Base-by-base conservation (phyloP, 2,329 filamentous ascomycete genomes). In the Paraphoma chrysanthemicola region DNA sequence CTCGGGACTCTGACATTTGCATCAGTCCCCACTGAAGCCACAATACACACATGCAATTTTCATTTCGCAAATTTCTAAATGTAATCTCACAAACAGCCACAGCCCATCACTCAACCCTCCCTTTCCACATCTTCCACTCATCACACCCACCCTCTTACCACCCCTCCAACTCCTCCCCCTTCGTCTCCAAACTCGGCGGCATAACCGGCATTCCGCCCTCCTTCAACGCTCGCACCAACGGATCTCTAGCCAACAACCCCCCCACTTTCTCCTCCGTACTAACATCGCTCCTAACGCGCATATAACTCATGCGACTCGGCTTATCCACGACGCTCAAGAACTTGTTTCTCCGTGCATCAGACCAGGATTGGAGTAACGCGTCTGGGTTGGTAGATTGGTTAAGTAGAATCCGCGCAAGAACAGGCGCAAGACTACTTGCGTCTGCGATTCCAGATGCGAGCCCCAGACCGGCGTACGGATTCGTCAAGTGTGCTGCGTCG, bases 401-500 rank as follows among this genome's bases (percentile, higher is more conserved):
- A 2, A 48, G 36, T 2, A 77, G 60, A 8, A 73, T 63, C 4
- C 60, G 70, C 3, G 59, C 29, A 0, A 77, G 63, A n/a, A 72
- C 65, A 4, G 67, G 57, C 0, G 72, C 62, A 1, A 77, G 66
- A 6, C 70, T 69, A 0, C 68, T 59, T 0, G 72, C 74, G 42
- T 77, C 75, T 18, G 74, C 70, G 48, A 77, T 69, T 4, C 75
- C 75, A 6, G 69, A 68, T 0, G 67, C 71, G 6, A 77, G 69
- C 16, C 74, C 74, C 1, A 75, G 65, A 2, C 74, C 75, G 0
- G 72, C 74, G 47, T 77, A 77, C 8, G 75, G 73, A 46, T 77
- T 77, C 11, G 75, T 76, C 16, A 77, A 60, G 52, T 80, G 78
- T 9, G 77, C 77, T 6, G 77, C 77, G 59, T 79, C 78, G 3